phyloP scores from a whole-genome alignment of 2,329 filamentous ascomycete genomes.

The Scytalidium sp. region DNA sequence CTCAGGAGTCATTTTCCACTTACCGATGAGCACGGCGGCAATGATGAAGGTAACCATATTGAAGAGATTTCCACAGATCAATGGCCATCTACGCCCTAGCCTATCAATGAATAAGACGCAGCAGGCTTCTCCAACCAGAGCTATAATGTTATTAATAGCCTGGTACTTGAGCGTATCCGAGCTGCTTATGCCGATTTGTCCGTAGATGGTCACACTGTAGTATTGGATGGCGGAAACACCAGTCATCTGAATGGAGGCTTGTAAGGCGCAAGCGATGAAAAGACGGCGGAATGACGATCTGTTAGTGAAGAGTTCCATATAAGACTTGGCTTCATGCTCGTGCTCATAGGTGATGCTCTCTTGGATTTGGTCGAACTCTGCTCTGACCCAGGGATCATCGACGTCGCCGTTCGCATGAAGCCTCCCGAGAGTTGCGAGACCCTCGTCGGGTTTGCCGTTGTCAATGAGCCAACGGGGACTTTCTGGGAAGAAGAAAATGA shows the following conservation, averaged over 20 bases:
- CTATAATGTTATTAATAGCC: conserved; percentile 62
- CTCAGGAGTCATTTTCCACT: conserved; percentile 1
- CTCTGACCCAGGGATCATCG: conserved; percentile 57
- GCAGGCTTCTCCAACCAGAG: conserved; percentile 54
- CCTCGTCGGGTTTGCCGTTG: conserved; percentile 52
- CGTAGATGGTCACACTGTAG: conserved; percentile 56
- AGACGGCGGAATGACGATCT: conserved; percentile 60
- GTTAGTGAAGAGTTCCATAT: conserved; percentile 57
- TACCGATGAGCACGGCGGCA: conserved; percentile 48
- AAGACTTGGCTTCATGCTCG: conserved; percentile 61
- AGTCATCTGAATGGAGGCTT: conserved; percentile 65
- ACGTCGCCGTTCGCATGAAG: conserved; percentile 59
- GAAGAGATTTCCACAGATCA: conserved; percentile 68
- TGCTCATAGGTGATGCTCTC: conserved; percentile 60
- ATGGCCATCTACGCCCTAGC: conserved; percentile 67
- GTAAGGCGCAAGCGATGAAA: conserved; percentile 57
- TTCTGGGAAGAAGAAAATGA: conserved; percentile 64
- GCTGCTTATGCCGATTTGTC: conserved; percentile 55
- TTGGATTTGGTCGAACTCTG: conserved; percentile 62
- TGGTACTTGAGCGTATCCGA: conserved; percentile 61
- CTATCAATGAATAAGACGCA: conserved; percentile 64
- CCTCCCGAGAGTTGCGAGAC: conserved; percentile 53
- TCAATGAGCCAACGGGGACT: conserved; percentile 61
- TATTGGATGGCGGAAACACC: conserved; percentile 64
- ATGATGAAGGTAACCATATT: conserved; percentile 74